Evolutionary conservation across 2,329 filamentous ascomycete genomes (phyloP).

Genomic region (Acarospora socialis): DNA sequence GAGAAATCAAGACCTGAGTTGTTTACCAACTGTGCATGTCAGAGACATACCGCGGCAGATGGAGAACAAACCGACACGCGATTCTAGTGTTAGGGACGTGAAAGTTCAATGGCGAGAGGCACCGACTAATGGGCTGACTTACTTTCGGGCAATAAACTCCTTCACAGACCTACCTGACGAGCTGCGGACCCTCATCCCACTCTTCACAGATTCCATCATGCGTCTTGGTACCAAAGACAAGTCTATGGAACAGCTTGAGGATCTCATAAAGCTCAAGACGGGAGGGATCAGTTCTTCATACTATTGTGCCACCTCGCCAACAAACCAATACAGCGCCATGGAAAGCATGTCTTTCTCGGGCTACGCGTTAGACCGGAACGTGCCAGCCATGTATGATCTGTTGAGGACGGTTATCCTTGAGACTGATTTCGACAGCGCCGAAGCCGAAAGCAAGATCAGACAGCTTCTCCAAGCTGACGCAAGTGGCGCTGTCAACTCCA

Average conservation of each 20-base stretch:
- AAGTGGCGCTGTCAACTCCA: constrained; percentile 79
- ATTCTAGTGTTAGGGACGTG: constrained; percentile 44
- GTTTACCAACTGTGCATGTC: constrained; percentile 75
- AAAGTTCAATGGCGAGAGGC: constrained; percentile 83
- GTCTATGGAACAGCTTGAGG: constrained; percentile 89
- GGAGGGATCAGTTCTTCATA: constrained; percentile 79
- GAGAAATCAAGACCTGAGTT: constrained; percentile 70
- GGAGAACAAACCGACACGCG: constrained; percentile 54
- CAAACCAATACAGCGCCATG: constrained; percentile 51
- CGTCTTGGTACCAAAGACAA: constrained; percentile 76
- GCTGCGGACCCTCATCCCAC: constrained; percentile 65
- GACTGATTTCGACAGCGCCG: constrained; percentile 75
- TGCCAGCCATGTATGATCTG: constrained; percentile 81
- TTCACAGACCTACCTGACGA: constrained; percentile 71
- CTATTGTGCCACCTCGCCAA: constrained; percentile 65
- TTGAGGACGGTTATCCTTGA: constrained; percentile 67
- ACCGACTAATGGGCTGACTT: constrained; percentile 88
- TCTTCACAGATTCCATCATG: constrained; percentile 89
- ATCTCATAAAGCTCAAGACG: constrained; percentile 90
- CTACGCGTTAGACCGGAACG: constrained; percentile 77
- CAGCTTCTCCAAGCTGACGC: constrained; percentile 77
- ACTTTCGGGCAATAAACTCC: constrained; percentile 78
- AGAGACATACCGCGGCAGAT: constrained; percentile 73
- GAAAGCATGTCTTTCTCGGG: constrained; percentile 79
- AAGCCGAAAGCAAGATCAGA: constrained; percentile 67